Evolutionary conservation across 305 asterid species (phyloP).

Genomic region (Solanum hybrid): DNA sequence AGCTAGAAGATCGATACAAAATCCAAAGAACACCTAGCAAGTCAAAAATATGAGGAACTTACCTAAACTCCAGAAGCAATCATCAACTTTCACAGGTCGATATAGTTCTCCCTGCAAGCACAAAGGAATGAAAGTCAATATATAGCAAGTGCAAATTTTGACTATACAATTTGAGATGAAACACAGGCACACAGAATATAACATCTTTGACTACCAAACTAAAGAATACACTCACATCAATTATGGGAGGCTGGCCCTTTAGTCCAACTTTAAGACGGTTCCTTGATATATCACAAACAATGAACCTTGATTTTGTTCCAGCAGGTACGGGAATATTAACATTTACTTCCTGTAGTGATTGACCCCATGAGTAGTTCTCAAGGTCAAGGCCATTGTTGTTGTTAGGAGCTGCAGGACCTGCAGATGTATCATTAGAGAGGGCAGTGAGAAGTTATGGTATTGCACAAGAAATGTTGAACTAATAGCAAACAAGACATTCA

Average conservation of each 20-base stretch:
- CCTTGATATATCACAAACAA: slow-evolving; percentile 34
- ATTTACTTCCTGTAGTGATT: slow-evolving; percentile 40
- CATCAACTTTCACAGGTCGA: slow-evolving; percentile 58
- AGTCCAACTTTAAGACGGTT: slow-evolving; percentile 36
- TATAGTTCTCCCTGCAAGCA: slow-evolving; percentile 59
- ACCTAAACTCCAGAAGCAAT: slow-evolving; percentile 86
- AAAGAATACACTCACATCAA: slow-evolving; percentile 21
- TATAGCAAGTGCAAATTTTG: neutral
- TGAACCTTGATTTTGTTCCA: slow-evolving; percentile 37
- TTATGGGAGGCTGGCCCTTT: slow-evolving; percentile 38
- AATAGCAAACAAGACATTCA: neutral
- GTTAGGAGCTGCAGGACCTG: slow-evolving; percentile 32
- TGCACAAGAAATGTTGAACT: neutral
- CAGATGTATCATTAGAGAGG: neutral
- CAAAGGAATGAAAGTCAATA: neutral
- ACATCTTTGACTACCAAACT: neutral
- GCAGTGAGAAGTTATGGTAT: neutral
- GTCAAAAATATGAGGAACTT: neutral
- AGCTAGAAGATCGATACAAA: neutral
- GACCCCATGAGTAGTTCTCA: slow-evolving; percentile 38
- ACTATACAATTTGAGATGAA: neutral
- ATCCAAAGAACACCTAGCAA: neutral
- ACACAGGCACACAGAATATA: neutral
- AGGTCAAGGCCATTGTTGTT: slow-evolving; percentile 35
- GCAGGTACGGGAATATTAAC: slow-evolving; percentile 31